phyloP scores from a whole-genome alignment of 345 rosid genomes.

The Eucalyptus erythrocorys region DNA sequence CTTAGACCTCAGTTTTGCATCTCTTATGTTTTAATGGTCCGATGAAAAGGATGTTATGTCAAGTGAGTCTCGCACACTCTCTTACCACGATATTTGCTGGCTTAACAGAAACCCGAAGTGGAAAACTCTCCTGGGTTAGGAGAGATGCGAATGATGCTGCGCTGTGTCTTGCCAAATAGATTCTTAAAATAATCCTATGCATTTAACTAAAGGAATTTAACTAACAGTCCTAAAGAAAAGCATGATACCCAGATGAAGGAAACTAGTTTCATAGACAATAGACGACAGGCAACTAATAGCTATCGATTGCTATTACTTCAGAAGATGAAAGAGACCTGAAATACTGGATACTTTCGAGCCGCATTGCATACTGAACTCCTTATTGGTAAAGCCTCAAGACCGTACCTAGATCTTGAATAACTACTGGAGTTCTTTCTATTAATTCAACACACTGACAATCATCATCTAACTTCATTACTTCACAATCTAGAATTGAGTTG shows the following conservation, averaged over 20 bases:
- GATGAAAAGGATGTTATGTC: background rate
- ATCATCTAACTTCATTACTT: background rate
- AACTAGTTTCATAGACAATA: background rate
- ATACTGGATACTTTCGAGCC: background rate
- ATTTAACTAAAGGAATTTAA: background rate
- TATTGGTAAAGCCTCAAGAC: background rate
- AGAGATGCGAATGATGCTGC: background rate
- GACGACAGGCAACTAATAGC: background rate
- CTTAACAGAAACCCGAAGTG: background rate
- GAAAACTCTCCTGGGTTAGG: background rate
- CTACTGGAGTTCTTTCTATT: background rate
- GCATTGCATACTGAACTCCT: background rate
- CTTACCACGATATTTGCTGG: background rate
- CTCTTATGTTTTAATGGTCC: background rate
- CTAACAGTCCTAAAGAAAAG: background rate
- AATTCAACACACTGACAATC: background rate
- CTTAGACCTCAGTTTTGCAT: background rate
- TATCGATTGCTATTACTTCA: background rate
- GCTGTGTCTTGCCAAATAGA: background rate
- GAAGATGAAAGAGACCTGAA: background rate
- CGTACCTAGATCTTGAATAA: background rate
- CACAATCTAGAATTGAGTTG: slow-evolving; percentile 21
- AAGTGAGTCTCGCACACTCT: background rate
- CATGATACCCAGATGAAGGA: background rate
- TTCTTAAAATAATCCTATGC: background rate